Base-by-base conservation (phyloP, 768 basidiomycete genomes). In the Xerocomus brunneocitrinus region DNA sequence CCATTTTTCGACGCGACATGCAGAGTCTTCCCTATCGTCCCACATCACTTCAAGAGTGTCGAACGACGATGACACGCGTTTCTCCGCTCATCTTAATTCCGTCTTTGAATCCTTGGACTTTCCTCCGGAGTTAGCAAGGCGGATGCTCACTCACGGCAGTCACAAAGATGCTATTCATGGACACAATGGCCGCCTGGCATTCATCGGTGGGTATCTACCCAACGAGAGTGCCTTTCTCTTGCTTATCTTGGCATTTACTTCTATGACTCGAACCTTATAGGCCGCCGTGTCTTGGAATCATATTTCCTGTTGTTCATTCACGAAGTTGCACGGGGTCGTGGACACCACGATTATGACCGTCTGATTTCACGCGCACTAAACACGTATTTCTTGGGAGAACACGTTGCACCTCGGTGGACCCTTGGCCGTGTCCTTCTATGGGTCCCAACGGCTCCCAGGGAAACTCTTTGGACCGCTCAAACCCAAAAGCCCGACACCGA, bases 121-220 rank as follows among this genome's bases (percentile, higher is more conserved):
- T 67, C 81, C 87, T 12, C 74, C 76, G 5, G 85, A 87, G 58
- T 74, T 91, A 43, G 85, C 88, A 8, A 76, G 76, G 58, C 81
- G 90, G 54, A 76, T 89, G 56, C 72, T 92, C 58, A 93, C 91
- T 3, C 91, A 93, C 64, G 76, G 77, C 7, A 89, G 87, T 69
- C 90, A 89, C 69, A 79, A 75, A 44, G 74, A 80, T 50, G 85
- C 88, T 28, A 57, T 66, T 45, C 68, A 76, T 48, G 87, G 90
- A 2, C 87, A 91, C 65, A 91, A 91, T 60, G 82, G 78, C 43
- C 82, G 82, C 9, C 71, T 88, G 42, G 74, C 79, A 39, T 93
- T 92, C 62, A 75, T 90, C 28, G 91, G 89, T 88, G 27, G 7
- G 55, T 45, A 40, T 32, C 36, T 24, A 24, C 48, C 45, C 12